phyloP scores from a whole-genome alignment of 2,329 filamentous ascomycete species.

The Gaeumannomyces sp. region DNA sequence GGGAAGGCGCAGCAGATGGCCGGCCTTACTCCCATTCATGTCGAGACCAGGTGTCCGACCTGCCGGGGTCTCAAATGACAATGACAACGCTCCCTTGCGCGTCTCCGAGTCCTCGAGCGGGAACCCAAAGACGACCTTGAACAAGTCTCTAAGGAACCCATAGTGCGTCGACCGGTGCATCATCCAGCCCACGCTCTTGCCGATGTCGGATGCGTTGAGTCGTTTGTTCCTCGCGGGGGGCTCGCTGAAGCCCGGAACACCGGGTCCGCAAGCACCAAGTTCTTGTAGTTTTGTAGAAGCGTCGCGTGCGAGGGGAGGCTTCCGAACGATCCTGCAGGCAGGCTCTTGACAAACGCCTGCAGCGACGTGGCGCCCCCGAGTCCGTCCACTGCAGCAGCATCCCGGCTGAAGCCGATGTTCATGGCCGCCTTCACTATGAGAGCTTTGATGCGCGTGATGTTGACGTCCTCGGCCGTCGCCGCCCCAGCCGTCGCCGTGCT shows the following conservation, averaged over 20 bases:
- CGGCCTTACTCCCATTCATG: too few relatives aligned
- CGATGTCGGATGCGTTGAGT: conserved; percentile 67
- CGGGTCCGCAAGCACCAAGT: conserved; percentile 67
- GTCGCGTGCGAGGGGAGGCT: conserved; percentile 61
- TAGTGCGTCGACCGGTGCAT: conserved; percentile 64
- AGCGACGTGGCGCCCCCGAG: conserved; percentile 48
- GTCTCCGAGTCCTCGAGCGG: conserved; percentile 69
- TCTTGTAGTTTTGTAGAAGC: conserved; percentile 74
- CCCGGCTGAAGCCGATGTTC: conserved; percentile 72
- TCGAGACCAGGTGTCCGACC: neutral
- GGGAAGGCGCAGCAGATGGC: neutral
- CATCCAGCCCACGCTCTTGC: conserved; percentile 73
- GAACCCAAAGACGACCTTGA: conserved; percentile 78
- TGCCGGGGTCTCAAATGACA: conserved; percentile 32
- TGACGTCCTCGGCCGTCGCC: conserved; percentile 65
- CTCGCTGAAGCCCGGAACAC: conserved; percentile 51
- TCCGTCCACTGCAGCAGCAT: conserved; percentile 36
- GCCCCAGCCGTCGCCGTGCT: conserved; percentile 61
- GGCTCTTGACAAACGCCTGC: conserved; percentile 67
- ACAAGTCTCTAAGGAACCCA: conserved; percentile 74
- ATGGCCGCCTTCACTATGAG: conserved; percentile 80
- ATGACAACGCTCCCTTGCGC: conserved; percentile 58
- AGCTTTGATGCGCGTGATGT: conserved; percentile 70
- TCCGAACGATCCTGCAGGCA: conserved; percentile 76
- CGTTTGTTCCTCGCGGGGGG: conserved; percentile 49